Conservation (phyloP, 2,329 filamentous ascomycete genomes). For the Ophiostoma sp. region DNA sequence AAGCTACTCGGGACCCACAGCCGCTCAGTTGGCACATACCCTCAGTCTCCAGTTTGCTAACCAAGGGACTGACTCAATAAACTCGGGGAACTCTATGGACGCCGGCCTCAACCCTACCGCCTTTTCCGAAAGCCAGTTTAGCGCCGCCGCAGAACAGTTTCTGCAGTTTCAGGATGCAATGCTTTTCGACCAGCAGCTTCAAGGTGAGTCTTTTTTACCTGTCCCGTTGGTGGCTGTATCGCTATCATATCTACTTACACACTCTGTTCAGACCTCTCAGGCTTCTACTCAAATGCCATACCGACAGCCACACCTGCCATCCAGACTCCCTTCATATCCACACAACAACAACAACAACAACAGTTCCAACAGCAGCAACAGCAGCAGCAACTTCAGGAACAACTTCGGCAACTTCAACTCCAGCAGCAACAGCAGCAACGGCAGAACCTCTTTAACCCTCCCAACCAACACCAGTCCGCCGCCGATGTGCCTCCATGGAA, state of each 20-base stretch:
- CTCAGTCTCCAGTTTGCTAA: slow-evolving; percentile 23
- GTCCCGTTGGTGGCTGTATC: background rate
- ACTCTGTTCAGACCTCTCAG: background rate
- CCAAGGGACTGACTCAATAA: background rate
- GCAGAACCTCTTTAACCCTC: slow-evolving; percentile 40
- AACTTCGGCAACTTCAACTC: background rate
- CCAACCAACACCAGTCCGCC: slow-evolving; percentile 41
- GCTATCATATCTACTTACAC: background rate
- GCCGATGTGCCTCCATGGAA: slow-evolving; percentile 47
- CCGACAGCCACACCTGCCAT: background rate
- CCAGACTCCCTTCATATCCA: background rate
- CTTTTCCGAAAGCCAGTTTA: slow-evolving; percentile 14
- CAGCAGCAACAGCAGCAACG: slow-evolving; percentile 35
- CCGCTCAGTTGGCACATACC: slow-evolving; percentile 14
- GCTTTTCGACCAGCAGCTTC: slow-evolving; percentile 27
- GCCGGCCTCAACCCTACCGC: background rate
- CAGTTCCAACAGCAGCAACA: background rate
- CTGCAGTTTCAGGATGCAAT: slow-evolving; percentile 3
- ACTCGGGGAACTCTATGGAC: background rate
- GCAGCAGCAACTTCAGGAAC: background rate
- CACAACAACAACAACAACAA: background rate
- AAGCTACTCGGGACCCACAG: background rate
- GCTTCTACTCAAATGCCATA: background rate
- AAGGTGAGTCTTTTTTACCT: slow-evolving; percentile 14
- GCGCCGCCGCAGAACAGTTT: slow-evolving; percentile 5